Conservation (phyloP, 371 early-diverging fungal genomes). For the Rhizopus sp. region DNA sequence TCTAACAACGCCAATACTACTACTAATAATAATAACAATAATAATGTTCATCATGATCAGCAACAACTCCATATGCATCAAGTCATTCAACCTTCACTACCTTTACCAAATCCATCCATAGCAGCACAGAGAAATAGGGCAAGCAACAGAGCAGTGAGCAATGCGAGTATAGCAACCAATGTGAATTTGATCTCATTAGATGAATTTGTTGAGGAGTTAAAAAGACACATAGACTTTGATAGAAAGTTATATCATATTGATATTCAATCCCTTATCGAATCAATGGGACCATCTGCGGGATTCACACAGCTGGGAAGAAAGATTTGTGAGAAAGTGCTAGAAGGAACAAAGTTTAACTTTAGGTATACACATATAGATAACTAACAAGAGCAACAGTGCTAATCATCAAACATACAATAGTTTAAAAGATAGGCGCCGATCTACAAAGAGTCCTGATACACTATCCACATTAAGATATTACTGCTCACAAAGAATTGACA, state of each 20-base stretch:
- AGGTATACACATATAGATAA: constrained; percentile 30
- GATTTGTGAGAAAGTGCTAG: constrained; percentile 46
- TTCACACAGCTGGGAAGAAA: constrained; percentile 51
- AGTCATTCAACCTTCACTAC: constrained; percentile 10
- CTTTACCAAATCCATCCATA: constrained; percentile 15
- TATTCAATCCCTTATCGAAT: constrained; percentile 33
- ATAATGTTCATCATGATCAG: constrained; percentile 3
- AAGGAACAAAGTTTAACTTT: constrained; percentile 52
- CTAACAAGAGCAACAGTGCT: neutral
- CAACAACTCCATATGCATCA: constrained; percentile 8
- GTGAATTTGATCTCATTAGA: constrained; percentile 27
- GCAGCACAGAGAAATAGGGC: neutral
- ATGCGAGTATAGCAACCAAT: neutral
- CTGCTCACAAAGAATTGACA: constrained; percentile 51
- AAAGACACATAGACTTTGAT: constrained; percentile 44
- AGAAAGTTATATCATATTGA: constrained; percentile 44
- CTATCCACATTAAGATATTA: constrained; percentile 50
- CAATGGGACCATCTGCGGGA: constrained; percentile 28
- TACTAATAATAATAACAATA: neutral
- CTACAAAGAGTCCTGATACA: constrained; percentile 48
- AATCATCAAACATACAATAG: constrained; percentile 18
- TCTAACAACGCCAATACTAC: neutral
- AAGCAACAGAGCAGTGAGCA: too few relatives aligned
- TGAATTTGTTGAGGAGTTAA: constrained; percentile 37
- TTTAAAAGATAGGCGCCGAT: constrained; percentile 51